Evolutionary conservation across 306 rosid genomes (phyloP).

Genomic region (Medicago lupulina): DNA sequence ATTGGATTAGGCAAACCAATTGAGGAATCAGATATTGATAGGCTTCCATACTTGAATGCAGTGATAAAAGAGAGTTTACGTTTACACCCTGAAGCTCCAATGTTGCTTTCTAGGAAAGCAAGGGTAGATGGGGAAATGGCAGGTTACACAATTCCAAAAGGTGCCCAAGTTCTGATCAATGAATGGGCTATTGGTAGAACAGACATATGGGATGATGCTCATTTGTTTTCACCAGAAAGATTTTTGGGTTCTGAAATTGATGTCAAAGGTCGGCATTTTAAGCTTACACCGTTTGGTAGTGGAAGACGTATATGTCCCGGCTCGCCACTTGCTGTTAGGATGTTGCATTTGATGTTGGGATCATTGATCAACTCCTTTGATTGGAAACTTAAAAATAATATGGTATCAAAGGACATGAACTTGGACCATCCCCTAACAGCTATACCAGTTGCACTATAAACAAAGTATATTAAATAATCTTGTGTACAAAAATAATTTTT

Average conservation of each 20-base stretch:
- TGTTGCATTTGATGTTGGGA: constrained; percentile 61
- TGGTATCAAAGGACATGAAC: constrained; percentile 46
- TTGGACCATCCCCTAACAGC: constrained; percentile 43
- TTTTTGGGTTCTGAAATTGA: constrained; percentile 55
- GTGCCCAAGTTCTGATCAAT: constrained; percentile 54
- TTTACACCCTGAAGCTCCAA: constrained; percentile 51
- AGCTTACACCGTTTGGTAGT: constrained; percentile 59
- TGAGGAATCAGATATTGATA: neutral
- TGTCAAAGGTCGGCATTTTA: constrained; percentile 52
- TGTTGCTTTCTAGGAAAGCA: constrained; percentile 60
- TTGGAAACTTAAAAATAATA: constrained; percentile 62
- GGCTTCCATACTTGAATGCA: neutral
- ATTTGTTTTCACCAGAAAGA: constrained; percentile 60
- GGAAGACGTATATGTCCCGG: constrained; percentile 60
- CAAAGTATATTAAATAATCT: neutral
- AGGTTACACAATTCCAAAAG: constrained; percentile 55
- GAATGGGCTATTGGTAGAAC: constrained; percentile 58
- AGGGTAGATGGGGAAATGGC: constrained; percentile 46
- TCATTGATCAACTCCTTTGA: constrained; percentile 58
- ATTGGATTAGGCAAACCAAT: neutral
- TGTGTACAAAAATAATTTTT: no score
- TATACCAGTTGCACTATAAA: constrained; percentile 3
- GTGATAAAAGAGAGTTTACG: constrained; percentile 56
- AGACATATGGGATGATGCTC: constrained; percentile 49
- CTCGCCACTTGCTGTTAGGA: constrained; percentile 52